These are phyloP conservation scores for Phialemonium atrogriseum DNA, from an alignment of 2,329 filamentous ascomycete species.

Conservation along the genomic window DNA sequence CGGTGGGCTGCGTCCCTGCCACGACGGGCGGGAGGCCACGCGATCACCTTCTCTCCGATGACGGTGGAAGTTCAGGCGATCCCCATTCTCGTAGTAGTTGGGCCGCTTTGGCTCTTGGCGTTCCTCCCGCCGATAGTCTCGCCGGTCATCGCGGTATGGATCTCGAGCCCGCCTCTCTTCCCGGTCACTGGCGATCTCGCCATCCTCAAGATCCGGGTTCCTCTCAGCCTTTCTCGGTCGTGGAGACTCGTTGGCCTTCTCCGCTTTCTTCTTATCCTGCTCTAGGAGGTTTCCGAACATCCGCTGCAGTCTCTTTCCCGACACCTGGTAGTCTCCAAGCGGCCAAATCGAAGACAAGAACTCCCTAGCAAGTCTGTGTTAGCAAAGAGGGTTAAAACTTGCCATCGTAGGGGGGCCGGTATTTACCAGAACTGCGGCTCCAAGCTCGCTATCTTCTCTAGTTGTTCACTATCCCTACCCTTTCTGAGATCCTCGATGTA, in stretches of 20 bases:
- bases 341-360: conserved; percentile 31
- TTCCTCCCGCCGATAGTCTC: conserved; percentile 21
- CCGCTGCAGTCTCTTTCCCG: conserved; percentile 24
- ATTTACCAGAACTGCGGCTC: conserved; percentile 29
- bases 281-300: conserved; percentile 26
- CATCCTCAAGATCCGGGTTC: conserved; percentile 25
- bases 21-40: conserved; percentile 17
- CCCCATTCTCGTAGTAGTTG: conserved; percentile 20
- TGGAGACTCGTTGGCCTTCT: conserved; percentile 14
- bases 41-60: conserved; percentile 18
- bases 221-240: conserved; percentile 13
- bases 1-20: conserved; percentile 19
- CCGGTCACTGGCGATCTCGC: conserved; percentile 27
- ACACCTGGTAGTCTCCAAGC: conserved; percentile 26
- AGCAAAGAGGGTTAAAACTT: conserved; percentile 6
- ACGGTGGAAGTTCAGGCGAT: conserved; percentile 21
- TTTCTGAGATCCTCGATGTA: conserved; percentile 22
- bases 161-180: conserved; percentile 19
- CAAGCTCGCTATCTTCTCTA: conserved; percentile 21
- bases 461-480: conserved; percentile 19
- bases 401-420: background rate
- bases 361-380: conserved; percentile 19
- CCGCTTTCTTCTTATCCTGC: conserved; percentile 20
- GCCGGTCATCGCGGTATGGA: conserved; percentile 18
- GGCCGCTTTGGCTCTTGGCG: conserved; percentile 19